phyloP scores from a whole-genome alignment of 202 grass and related monocot genomes.

The Panicum hallii region DNA sequence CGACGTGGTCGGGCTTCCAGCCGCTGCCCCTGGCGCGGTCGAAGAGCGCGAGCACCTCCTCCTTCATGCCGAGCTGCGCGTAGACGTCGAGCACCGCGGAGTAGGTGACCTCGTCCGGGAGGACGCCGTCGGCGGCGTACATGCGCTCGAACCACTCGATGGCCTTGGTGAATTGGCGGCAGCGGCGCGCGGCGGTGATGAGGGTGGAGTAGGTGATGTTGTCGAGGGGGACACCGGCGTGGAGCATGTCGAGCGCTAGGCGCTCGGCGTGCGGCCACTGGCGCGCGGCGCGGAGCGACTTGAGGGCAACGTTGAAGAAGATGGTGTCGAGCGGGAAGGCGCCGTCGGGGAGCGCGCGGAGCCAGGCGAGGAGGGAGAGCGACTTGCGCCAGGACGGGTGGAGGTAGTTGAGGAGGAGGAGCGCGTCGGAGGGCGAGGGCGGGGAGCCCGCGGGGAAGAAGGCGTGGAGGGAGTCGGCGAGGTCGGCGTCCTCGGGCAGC shows the following conservation, averaged over 20 bases:
- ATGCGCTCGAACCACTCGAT: conserved; percentile 90
- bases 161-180: conserved; percentile 73
- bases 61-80: conserved; percentile 63
- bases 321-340: conserved; percentile 66
- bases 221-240: conserved; percentile 59
- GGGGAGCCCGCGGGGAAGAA: conserved; percentile 47
- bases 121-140: conserved; percentile 61
- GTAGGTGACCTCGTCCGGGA: conserved; percentile 92
- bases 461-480: conserved; percentile 44
- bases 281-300: conserved; percentile 68
- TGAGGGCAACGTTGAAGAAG: conserved; percentile 85
- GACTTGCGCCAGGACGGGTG: conserved; percentile 62
- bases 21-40: conserved; percentile 77
- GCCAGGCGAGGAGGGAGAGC: conserved; percentile 66
- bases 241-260: conserved; percentile 77
- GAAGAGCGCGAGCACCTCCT: conserved; percentile 78
- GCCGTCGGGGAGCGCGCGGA: conserved; percentile 39
- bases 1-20: conserved; percentile 83
- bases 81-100: conserved; percentile 80
- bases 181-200: conserved; percentile 73
- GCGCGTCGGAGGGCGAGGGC: conserved; percentile 63
- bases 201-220: conserved; percentile 96
- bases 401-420: conserved; percentile 85
- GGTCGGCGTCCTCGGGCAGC: conserved; percentile 50
- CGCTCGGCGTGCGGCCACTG: conserved; percentile 65